Percentiles rank a stretch among this genome's conserved stretches.
Evolutionary conservation across 345 rosid genomes (phyloP).

Genomic region (Syzygium aromaticum): DNA sequence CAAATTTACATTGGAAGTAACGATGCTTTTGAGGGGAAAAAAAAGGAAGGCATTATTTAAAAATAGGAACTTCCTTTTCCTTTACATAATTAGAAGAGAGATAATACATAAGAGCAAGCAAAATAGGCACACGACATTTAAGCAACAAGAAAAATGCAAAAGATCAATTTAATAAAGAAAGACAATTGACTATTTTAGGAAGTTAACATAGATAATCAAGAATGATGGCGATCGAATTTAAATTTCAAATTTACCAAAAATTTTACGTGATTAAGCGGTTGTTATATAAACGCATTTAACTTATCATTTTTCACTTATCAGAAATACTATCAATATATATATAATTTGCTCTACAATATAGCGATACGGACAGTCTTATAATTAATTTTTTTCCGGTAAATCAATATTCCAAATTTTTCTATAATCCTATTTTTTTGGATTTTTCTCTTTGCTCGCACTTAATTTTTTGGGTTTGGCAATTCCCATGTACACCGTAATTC

Average conservation of each 20-base stretch:
- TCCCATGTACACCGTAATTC: background rate
- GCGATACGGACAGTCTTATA: background rate
- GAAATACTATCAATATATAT: too few species aligned
- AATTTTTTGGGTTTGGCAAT: background rate
- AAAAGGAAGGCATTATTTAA: background rate
- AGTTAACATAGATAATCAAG: background rate
- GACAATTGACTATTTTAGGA: background rate
- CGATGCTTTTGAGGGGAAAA: background rate
- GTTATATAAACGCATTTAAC: background rate
- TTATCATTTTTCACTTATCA: background rate
- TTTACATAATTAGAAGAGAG: background rate
- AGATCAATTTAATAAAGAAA: background rate
- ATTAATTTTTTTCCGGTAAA: background rate
- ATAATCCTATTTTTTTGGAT: background rate
- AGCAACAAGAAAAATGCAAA: background rate
- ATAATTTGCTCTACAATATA: background rate
- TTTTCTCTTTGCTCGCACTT: too few species aligned
- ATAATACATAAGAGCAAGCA: background rate
- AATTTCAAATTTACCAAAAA: background rate
- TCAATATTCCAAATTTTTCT: background rate
- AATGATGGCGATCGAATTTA: background rate
- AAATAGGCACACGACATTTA: background rate
- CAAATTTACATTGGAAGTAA: background rate
- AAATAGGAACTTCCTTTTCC: background rate
- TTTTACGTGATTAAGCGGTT: accelerated